These are phyloP conservation scores for Cucurbita maxima DNA, from an alignment of 306 rosid genomes.

Conservation along the genomic window DNA sequence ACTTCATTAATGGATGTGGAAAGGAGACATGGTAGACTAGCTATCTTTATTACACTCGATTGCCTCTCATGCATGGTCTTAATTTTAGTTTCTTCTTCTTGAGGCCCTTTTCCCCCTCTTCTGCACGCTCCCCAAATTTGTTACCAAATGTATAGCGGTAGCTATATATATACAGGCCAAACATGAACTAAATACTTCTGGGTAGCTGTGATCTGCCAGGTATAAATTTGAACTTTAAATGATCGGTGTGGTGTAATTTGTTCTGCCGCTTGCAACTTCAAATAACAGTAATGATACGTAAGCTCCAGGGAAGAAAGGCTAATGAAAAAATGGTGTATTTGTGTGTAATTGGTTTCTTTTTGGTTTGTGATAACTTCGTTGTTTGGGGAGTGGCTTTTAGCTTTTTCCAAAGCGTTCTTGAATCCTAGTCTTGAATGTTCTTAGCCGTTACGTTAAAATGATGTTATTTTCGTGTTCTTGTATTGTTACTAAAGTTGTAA, in stretches of 20 bases:
- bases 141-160: neutral
- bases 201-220: neutral
- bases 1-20: constrained; percentile 91
- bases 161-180: neutral
- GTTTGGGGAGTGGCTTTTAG: neutral
- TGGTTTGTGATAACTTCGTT: too few relatives aligned
- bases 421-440: neutral
- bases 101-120: neutral
- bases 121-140: neutral
- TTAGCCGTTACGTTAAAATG: neutral
- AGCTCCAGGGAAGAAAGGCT: neutral
- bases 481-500: constrained; percentile 8
- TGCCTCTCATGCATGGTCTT: neutral
- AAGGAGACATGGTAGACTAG: constrained; percentile 78
- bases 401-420: neutral
- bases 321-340: too few relatives aligned
- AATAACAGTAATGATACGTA: neutral
- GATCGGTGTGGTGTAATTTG: neutral
- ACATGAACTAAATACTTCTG: neutral
- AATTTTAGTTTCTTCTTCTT: neutral
- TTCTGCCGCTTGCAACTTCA: neutral
- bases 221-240: neutral
- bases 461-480: neutral
- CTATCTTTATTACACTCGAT: neutral
- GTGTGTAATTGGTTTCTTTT: too few relatives aligned